These are phyloP conservation scores for Xerocomellus dryophilus DNA, from an alignment of 768 basidiomycete genomes.

Conservation along the genomic window DNA sequence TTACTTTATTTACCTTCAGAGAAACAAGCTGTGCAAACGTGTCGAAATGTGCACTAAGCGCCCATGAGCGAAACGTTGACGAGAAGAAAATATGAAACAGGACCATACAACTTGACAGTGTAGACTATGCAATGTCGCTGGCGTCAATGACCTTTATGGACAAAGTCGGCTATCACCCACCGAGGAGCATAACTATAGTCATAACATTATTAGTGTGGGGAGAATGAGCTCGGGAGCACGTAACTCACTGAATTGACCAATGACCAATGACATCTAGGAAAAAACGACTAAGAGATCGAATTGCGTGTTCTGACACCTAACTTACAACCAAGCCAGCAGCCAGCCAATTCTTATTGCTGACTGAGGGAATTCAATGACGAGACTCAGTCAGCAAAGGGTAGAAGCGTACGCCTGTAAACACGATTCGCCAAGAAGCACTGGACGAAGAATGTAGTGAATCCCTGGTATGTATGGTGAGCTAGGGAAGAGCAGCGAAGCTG, in stretches of 20 bases:
- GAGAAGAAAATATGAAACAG: background rate
- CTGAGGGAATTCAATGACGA: conserved; percentile 30
- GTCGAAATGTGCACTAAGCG: conserved; percentile 34
- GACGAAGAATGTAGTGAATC: conserved; percentile 48
- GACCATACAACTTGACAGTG: conserved; percentile 34
- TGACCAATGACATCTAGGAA: conserved; percentile 30
- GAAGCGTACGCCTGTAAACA: conserved; percentile 44
- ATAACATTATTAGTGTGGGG: conserved; percentile 1
- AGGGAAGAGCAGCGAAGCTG: background rate
- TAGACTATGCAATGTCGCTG: conserved; percentile 30
- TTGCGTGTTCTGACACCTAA: background rate
- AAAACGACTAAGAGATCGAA: background rate
- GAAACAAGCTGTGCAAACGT: conserved; percentile 43
- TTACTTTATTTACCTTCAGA: conserved; percentile 49
- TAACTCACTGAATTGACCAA: conserved; percentile 38
- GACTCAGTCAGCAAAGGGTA: background rate
- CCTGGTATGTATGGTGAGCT: conserved; percentile 11
- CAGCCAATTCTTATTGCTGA: conserved; percentile 46
- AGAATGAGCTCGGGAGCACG: background rate
- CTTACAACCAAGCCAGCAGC: conserved; percentile 33
- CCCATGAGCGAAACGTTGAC: conserved; percentile 4
- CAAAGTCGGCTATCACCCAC: conserved; percentile 23
- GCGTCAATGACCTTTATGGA: conserved; percentile 1
- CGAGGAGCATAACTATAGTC: conserved; percentile 28
- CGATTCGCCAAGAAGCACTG: conserved; percentile 54